Conservation (phyloP, 495 filamentous ascomycete species). For the Annulohypoxylon maeteangense region DNA sequence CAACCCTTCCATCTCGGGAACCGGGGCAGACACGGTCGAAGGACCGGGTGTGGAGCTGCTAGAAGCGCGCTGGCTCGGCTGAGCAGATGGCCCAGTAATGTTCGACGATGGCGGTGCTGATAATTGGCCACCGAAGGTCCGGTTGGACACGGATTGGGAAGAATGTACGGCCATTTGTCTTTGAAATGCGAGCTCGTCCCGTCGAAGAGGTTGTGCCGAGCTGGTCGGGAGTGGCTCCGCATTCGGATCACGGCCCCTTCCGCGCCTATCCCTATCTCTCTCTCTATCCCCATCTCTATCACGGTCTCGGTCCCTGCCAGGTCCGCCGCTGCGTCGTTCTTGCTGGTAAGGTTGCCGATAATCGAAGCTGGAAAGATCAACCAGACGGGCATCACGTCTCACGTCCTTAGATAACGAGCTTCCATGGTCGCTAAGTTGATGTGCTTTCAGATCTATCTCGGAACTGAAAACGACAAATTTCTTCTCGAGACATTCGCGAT, state of each 20-base stretch:
- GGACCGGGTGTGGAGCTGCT: constrained; percentile 16
- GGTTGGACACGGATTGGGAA: constrained; percentile 77
- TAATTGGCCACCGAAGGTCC: constrained; percentile 85
- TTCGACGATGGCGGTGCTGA: constrained; percentile 54
- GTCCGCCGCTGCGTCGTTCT: constrained; percentile 64
- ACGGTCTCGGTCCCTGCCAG: constrained; percentile 40
- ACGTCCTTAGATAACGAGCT: constrained; percentile 84
- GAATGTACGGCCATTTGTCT: constrained; percentile 91
- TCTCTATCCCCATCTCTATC: constrained; percentile 55
- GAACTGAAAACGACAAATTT: constrained; percentile 98
- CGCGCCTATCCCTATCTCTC: constrained; percentile 55
- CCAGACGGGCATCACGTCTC: constrained; percentile 81
- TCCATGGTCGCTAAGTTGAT: constrained; percentile 81
- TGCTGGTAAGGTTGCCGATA: constrained; percentile 76
- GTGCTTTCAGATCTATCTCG: constrained; percentile 91
- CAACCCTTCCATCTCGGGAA: constrained; percentile 50
- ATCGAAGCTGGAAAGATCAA: constrained; percentile 89
- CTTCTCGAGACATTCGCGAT: constrained; percentile 91
- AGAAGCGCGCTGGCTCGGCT: constrained; percentile 9
- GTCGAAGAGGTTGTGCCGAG: constrained; percentile 81
- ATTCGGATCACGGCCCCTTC: constrained; percentile 68
- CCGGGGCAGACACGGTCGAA: constrained; percentile 26
- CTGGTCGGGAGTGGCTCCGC: constrained; percentile 80
- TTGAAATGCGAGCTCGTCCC: constrained; percentile 93
- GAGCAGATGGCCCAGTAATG: constrained; percentile 27